Evolutionary conservation across 2,329 filamentous ascomycete species (phyloP).

Genomic region (Aspergillus tamarii): DNA sequence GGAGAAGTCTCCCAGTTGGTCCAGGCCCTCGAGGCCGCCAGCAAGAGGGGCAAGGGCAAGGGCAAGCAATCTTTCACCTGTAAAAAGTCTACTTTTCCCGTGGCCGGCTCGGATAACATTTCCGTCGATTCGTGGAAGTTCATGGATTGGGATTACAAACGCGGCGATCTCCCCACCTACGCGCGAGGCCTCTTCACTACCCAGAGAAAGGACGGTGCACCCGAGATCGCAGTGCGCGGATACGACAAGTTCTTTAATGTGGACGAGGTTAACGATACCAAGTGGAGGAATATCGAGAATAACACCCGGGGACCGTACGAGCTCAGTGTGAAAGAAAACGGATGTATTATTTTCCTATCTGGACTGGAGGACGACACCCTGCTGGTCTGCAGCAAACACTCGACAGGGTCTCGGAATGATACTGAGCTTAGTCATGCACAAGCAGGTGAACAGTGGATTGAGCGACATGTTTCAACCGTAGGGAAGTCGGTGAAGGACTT

Average conservation of each 20-base stretch:
- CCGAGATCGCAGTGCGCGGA: constrained; percentile 83
- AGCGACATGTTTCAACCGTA: constrained; percentile 74
- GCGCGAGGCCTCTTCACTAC: constrained; percentile 94
- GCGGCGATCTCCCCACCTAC: constrained; percentile 80
- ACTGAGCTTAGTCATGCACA: constrained; percentile 76
- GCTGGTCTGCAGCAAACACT: constrained; percentile 98
- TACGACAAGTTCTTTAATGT: constrained; percentile 99
- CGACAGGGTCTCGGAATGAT: constrained; percentile 79
- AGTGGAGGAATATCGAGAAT: constrained; percentile 76
- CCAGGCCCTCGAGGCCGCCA: constrained; percentile 60
- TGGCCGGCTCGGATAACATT: constrained; percentile 67
- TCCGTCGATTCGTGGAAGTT: constrained; percentile 89
- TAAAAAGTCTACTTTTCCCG: constrained; percentile 77
- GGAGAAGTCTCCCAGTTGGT: constrained; percentile 70
- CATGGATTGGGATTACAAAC: constrained; percentile 96
- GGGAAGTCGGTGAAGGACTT: constrained; percentile 80
- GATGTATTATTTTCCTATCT: constrained; percentile 98
- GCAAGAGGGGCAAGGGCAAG: constrained; percentile 49
- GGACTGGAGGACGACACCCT: constrained; percentile 87
- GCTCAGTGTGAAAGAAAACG: constrained; percentile 95
- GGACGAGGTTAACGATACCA: constrained; percentile 77
- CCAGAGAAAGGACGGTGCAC: constrained; percentile 62
- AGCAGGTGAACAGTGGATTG: constrained; percentile 80
- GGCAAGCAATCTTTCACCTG: constrained; percentile 67
- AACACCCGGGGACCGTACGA: constrained; percentile 89